These are phyloP conservation scores for Vigna mungo DNA, from an alignment of 306 rosid genomes.

Conservation along the genomic window DNA sequence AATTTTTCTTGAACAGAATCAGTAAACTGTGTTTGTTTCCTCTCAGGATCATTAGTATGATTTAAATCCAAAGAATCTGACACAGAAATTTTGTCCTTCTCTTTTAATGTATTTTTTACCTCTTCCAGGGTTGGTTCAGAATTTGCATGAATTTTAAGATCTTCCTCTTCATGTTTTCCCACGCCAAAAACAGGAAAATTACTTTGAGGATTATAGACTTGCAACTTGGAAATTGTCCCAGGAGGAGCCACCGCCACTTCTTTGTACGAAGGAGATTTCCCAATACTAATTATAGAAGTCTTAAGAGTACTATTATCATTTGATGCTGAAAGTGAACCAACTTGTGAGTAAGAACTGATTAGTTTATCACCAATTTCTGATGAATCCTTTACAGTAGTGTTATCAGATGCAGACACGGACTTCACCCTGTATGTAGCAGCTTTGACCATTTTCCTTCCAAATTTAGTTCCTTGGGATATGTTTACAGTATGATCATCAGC, in stretches of 20 bases:
- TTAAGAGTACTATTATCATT: slow-evolving; percentile 56
- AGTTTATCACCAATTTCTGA: slow-evolving; percentile 47
- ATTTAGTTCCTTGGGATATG: slow-evolving; percentile 67
- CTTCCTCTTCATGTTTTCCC: slow-evolving; percentile 52
- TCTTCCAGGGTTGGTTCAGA: slow-evolving; percentile 46
- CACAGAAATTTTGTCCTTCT: slow-evolving; percentile 39
- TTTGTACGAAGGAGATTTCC: slow-evolving; percentile 89
- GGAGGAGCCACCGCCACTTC: slow-evolving; percentile 96
- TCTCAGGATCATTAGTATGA: slow-evolving; percentile 51
- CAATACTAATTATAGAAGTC: slow-evolving; percentile 64
- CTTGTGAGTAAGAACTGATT: slow-evolving; percentile 49
- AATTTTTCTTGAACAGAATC: slow-evolving; percentile 50
- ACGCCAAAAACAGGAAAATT: slow-evolving; percentile 45
- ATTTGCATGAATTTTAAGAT: slow-evolving; percentile 51
- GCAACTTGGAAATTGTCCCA: slow-evolving; percentile 74
- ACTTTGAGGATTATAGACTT: slow-evolving; percentile 58
- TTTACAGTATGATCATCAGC: slow-evolving; percentile 59
- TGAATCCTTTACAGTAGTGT: slow-evolving; percentile 49
- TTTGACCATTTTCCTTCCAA: slow-evolving; percentile 76
- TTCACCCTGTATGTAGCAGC: slow-evolving; percentile 80
- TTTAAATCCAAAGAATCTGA: slow-evolving; percentile 46
- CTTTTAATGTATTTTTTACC: slow-evolving; percentile 44
- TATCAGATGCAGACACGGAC: slow-evolving; percentile 60
- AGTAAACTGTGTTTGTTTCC: slow-evolving; percentile 48
- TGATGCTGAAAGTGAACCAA: slow-evolving; percentile 45